Evolutionary conservation across 371 early-diverging fungal species (phyloP), one percentile per base, ranked within the genome.

Genomic region (Apophysomyces variabilis): DNA sequence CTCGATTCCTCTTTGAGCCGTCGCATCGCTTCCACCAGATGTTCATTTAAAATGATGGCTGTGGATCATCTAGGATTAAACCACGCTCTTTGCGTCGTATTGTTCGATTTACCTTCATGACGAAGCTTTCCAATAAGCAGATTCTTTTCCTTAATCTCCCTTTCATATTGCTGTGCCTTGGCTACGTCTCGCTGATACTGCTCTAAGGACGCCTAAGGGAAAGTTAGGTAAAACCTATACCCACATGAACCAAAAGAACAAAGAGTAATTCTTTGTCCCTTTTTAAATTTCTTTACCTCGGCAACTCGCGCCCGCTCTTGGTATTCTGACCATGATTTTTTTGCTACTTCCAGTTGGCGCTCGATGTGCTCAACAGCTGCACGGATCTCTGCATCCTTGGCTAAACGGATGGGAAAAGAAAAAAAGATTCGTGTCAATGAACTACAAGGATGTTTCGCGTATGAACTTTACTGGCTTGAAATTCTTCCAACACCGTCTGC

Each of bases 21-120:
- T 45, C 92, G 83, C 91, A 95, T 92, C 47, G 93, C 92, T 69
- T 95, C 94, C 18, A 88, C 86, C 47, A 95, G 74, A 65, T 95
- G 95, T 39, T 89, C 91, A 65, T 95, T 92, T 16, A 94, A 80
- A 65, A 90, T 93, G 39, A 92, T 85, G n/a, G 91, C 87, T 85
- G 59, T 59, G 21, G 58, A 37, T 38, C 37, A 44, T 47, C 39
- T 16, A 41, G 3, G 11, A 7, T 54, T 41, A 59, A 32, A 47
- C 8, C 26, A 26, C 32, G 8, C 26, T 16, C 0, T 18, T 3
- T 26, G 3, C 32, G 32, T 26, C 37, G 8, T 32, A 16, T 21
- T n/a, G 21, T 16, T 16, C 11, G n/a, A 56, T 60, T 66, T 64
- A 74, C 86, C 89, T 74, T 94, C 93, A 61, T 90, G 92, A 35